A percentile compares a stretch with the other conserved stretches of the same genome.
Conservation (phyloP, 495 filamentous ascomycete species). For the Penicillium ochrochloron region DNA sequence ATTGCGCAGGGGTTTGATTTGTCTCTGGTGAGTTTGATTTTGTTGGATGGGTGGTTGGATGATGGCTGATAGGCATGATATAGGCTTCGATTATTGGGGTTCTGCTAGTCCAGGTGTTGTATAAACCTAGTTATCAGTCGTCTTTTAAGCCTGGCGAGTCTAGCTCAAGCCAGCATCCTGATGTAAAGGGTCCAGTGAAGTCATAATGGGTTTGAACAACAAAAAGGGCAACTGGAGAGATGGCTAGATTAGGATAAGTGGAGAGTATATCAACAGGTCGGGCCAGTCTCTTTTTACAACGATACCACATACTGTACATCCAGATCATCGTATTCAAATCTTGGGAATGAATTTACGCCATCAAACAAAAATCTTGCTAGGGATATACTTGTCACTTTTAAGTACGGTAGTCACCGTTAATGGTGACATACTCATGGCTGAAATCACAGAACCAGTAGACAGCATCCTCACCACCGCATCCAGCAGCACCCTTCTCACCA, state of each 20-base stretch:
- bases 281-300: background rate
- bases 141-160: background rate
- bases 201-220: background rate
- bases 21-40: conserved; percentile 17
- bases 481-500: conserved; percentile 46
- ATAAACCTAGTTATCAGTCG: background rate
- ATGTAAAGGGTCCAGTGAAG: background rate
- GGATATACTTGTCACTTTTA: conserved; percentile 36
- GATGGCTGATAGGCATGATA: background rate
- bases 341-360: background rate
- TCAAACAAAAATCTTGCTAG: background rate
- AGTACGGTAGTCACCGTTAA: conserved; percentile 90
- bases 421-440: conserved; percentile 96
- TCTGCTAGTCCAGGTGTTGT: background rate
- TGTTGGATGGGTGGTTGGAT: background rate
- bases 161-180: background rate
- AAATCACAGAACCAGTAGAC: conserved; percentile 97
- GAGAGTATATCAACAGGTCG: background rate
- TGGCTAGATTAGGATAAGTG: background rate
- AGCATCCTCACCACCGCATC: conserved; percentile 68
- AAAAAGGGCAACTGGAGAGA: background rate
- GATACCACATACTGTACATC: background rate
- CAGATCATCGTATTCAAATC: background rate
- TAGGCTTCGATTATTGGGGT: conserved; percentile 1
- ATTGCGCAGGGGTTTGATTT: conserved; percentile 24